Percentiles rank a stretch among this genome's conserved stretches.
Conservation (phyloP, 1,284 basidiomycete genomes). For the Apiotrichum sp. region DNA sequence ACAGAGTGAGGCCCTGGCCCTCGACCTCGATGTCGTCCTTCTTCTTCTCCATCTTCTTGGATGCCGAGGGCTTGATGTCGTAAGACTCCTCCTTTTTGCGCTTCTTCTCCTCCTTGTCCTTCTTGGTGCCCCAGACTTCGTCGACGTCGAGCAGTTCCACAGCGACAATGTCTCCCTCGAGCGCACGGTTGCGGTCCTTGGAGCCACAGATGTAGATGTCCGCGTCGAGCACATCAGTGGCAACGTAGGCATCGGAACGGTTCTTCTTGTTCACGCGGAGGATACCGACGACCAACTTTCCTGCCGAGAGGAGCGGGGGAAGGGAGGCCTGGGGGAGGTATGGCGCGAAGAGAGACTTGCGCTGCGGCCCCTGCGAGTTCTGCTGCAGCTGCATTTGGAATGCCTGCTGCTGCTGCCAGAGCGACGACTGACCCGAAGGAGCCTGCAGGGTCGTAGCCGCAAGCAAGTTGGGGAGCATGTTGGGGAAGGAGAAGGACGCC, state of each 20-base stretch:
- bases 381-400: slow-evolving; percentile 77
- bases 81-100: slow-evolving; percentile 98
- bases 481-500: slow-evolving; percentile 94
- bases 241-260: slow-evolving; percentile 96
- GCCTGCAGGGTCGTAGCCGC: slow-evolving; percentile 78
- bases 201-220: slow-evolving; percentile 99
- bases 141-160: slow-evolving; percentile 97
- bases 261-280: slow-evolving; percentile 98
- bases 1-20: slow-evolving; percentile 90
- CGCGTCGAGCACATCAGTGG: slow-evolving; percentile 96
- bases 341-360: slow-evolving; percentile 97
- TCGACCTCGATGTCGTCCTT: slow-evolving; percentile 99
- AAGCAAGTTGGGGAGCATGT: slow-evolving; percentile 92
- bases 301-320: slow-evolving; percentile 92
- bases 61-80: slow-evolving; percentile 60
- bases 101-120: slow-evolving; percentile 99
- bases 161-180: slow-evolving; percentile 98
- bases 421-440: slow-evolving; percentile 44
- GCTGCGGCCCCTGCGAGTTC: slow-evolving; percentile 79
- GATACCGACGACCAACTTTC: slow-evolving; percentile 96
- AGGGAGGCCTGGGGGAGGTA: slow-evolving; percentile 97
- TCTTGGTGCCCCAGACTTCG: slow-evolving; percentile 98
- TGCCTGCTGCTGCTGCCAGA: slow-evolving; percentile 74
- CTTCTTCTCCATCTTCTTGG: slow-evolving; percentile 96
- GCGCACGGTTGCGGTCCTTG: slow-evolving; percentile 95